Evolutionary conservation across 2,329 filamentous ascomycete species (phyloP), one percentile per base, ranked within the genome.

Genomic region (Monosporascus sp.): DNA sequence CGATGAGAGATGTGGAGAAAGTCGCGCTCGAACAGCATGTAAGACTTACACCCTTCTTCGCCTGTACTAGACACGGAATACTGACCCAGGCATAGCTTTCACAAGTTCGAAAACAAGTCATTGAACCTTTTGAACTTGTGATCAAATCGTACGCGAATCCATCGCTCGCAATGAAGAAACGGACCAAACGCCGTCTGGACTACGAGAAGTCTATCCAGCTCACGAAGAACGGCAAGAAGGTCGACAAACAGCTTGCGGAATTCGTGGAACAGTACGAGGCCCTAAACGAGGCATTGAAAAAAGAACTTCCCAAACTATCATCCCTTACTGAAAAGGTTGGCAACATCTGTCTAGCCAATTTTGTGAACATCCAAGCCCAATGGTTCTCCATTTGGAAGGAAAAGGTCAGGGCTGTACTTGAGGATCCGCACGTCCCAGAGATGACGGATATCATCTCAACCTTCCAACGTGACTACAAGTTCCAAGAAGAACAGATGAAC

Each of bases 241-340:
- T 91, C 14, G 93, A 97, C 68, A 87, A 91, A 64, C 94, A 93
- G 68, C 86, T 92, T 4, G 78, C 82, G 17, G 91, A 96, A 62
- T 83, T 88, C 40, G 90, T 91, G 20, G 91, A 96, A 64, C 88
- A 95, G 67, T 99, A 96, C 69, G 82, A 89, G 41, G 91, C 91
- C 7, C 78, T 99, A 55, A 97, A 97, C 66, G 90, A 96, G 58
- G 91, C 93, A 1, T 78, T 97, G 55, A 97, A 96, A 71, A 88
- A 93, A 60, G 93, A 97, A 68, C 79, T 99, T 47, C 93, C 93
- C 1, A 86, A 86, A 67, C 79, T 99, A 17, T 96, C 94, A 50
- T 73, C 76, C 7, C 74, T 94, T 58, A 97, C 93, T 1, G 89
- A 90, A 57, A 88, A 86, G 63, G 77, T 97, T 56, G 91, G 94